Base-by-base conservation (phyloP, 2,329 filamentous ascomycete genomes). In the Hortaea sp. region DNA sequence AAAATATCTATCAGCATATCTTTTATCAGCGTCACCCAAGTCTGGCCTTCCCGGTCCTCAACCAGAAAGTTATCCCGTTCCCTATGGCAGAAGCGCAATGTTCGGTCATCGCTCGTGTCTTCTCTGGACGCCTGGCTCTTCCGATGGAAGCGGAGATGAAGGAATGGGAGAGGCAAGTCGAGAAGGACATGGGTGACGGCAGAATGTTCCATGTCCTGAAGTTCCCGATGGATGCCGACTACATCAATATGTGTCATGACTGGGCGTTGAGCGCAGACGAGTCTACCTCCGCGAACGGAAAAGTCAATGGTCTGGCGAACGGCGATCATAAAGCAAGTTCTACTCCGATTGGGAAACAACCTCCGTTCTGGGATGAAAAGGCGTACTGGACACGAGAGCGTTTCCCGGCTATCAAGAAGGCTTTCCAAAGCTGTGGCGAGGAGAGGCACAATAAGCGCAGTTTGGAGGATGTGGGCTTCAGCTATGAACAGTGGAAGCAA, bases 61-160 rank as follows among this genome's bases (percentile, higher is more conserved):
- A 85, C 11, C 83, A 88, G 60, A 84, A 84, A 54, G 78, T 92
- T n/a, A 84, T 94, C n/a, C 90, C 90, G 0, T 94, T 94, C 62
- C 83, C 86, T 0, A 58, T 92, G 1, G 76, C 82, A 0, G 88
- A 95, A 67, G 80, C 78, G 5, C 89, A 95, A 65, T 80, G 81
- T 1, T 84, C 88, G 0, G 77, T 86, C 0, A 73, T 94, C 40
- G 79, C 88, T 2, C 78, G 86, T 1, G 76, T 89, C 0, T 94
- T 86, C 77, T 78, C 86, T 1, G 84, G 85, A 31, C 69, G 78
- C 1, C 69, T 95, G 1, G 52, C 66, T 0, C 69, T 95, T 6
- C 88, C 88, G 0, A 59, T 76, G 0, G 63, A 62, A 1, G 60
- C 69, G 0, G 78, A 79, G 43, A 94, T 95, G 83, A 64, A 72